phyloP scores from a whole-genome alignment of 2,329 filamentous ascomycete species.

The Cyphellophora attinorum region DNA sequence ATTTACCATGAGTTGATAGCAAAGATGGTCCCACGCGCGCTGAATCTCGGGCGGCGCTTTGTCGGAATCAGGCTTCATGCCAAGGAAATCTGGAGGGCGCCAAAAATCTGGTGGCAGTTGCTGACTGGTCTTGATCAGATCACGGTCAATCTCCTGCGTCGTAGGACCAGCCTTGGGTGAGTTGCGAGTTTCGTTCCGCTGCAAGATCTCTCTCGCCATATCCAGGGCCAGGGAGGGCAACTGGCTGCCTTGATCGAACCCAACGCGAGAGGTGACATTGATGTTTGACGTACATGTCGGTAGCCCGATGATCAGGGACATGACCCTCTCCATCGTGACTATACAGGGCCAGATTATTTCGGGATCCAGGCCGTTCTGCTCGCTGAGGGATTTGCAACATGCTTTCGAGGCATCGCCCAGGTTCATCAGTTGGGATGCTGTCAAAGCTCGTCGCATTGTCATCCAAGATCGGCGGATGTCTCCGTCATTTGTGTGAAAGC shows the following conservation, averaged over 20 bases:
- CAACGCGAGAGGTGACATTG: slow-evolving; percentile 14
- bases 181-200: slow-evolving; percentile 13
- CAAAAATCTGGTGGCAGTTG: slow-evolving; percentile 40
- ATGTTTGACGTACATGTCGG: no score
- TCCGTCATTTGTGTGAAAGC: slow-evolving; percentile 29
- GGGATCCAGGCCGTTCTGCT: slow-evolving; percentile 10
- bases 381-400: slow-evolving; percentile 10
- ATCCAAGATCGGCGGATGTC: slow-evolving; percentile 33
- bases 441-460: slow-evolving; percentile 28
- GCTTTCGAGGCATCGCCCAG: slow-evolving; percentile 22
- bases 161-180: slow-evolving; percentile 32
- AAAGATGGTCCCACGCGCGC: slow-evolving; percentile 39
- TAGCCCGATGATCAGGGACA: slow-evolving; percentile 33
- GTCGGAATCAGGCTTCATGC: slow-evolving; percentile 1
- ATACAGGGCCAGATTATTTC: slow-evolving; percentile 30
- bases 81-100: slow-evolving; percentile 23
- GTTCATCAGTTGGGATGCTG: slow-evolving; percentile 32
- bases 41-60: slow-evolving; percentile 23
- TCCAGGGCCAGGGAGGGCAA: not conserved
- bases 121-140: slow-evolving; percentile 6
- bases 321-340: slow-evolving; percentile 26
- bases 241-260: not conserved
- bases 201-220: not conserved
- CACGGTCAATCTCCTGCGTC: slow-evolving; percentile 30
- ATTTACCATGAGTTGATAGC: slow-evolving; percentile 42